Percentiles rank a stretch among this genome's conserved stretches.
phyloP scores from a whole-genome alignment of 495 filamentous ascomycete genomes.

The Penicillium tannophilum region DNA sequence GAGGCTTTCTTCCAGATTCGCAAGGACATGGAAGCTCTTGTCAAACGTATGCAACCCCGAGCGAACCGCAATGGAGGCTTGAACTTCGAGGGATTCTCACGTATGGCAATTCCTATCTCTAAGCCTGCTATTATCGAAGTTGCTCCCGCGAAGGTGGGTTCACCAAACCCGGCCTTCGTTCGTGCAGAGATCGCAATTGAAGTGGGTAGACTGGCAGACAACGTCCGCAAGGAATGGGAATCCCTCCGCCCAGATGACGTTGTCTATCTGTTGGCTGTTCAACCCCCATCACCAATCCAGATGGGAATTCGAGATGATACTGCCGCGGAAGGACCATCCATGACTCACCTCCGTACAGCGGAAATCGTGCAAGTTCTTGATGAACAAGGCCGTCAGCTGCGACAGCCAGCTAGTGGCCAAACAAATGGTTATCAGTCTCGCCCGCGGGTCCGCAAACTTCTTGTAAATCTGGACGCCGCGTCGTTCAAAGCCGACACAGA shows the following conservation, averaged over 20 bases:
- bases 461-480: conserved; percentile 78
- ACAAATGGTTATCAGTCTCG: conserved; percentile 55
- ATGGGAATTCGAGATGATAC: conserved; percentile 54
- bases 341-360: conserved; percentile 77
- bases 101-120: conserved; percentile 84
- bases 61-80: conserved; percentile 61
- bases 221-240: conserved; percentile 87
- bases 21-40: conserved; percentile 79
- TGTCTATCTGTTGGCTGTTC: conserved; percentile 80
- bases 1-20: conserved; percentile 95
- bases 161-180: conserved; percentile 80
- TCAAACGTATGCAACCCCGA: conserved; percentile 79
- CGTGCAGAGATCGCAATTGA: conserved; percentile 89
- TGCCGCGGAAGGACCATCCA: conserved; percentile 54
- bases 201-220: conserved; percentile 71
- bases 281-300: conserved; percentile 49
- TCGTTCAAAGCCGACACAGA: conserved; percentile 81
- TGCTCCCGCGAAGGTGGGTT: conserved; percentile 80
- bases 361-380: conserved; percentile 88
- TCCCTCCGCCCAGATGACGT: conserved; percentile 85
- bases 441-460: conserved; percentile 64
- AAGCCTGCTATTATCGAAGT: conserved; percentile 89
- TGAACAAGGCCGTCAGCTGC: conserved; percentile 77
- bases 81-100: conserved; percentile 82
- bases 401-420: conserved; percentile 56